Evolutionary conservation across 257 asterid genomes (phyloP), one percentile per base, ranked within the genome.

Genomic region (Solanum appendiculatum): DNA sequence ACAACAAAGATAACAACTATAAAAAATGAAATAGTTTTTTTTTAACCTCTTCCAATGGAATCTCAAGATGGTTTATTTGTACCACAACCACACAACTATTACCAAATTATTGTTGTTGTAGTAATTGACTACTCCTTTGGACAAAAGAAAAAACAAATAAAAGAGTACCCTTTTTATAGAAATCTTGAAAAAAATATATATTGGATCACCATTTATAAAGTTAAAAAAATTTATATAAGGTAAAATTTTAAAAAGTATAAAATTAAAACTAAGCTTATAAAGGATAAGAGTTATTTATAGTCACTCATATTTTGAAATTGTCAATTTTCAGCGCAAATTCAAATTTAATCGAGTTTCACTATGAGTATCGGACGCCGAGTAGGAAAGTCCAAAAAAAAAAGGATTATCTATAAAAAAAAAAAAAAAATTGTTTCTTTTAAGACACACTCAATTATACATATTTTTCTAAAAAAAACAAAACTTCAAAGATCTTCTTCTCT

Each of bases 361-460:
- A 51, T 18, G 0, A 2, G 6, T 51, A 51, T 0, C 4, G 1
- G 0, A 54, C 1, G 18, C 16, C 3, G 0, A 48, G 4, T 5
- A 6, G 0, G 0, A 51, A 18, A 18, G n/a, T 5, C 0, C 2
- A 0, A 51, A 33, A 33, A 51, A 40, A 51, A 16, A 51, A 5
- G 2, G 15, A 48, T 3, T 20, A 0, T 23, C 31, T 60, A 0
- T 9, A n/a, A n/a, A n/a, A n/a, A n/a, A n/a, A n/a, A n/a, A n/a
- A n/a, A n/a, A n/a, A n/a, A n/a, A n/a, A n/a, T n/a, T 64, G 31
- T 25, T 64, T 64, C 33, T 60, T 25, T 64, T 1, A 5, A 29
- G 34, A 64, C 5, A 12, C 6, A 12, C 11, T 25, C 25, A 56
- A 54, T 0, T 58, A n/a, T n/a, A 10, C 7, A n/a, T n/a, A 63